A percentile compares a stretch with the other conserved stretches of the same genome.
Evolutionary conservation across 257 asterid genomes (phyloP).

Genomic region (Phtheirospermum japonicum): DNA sequence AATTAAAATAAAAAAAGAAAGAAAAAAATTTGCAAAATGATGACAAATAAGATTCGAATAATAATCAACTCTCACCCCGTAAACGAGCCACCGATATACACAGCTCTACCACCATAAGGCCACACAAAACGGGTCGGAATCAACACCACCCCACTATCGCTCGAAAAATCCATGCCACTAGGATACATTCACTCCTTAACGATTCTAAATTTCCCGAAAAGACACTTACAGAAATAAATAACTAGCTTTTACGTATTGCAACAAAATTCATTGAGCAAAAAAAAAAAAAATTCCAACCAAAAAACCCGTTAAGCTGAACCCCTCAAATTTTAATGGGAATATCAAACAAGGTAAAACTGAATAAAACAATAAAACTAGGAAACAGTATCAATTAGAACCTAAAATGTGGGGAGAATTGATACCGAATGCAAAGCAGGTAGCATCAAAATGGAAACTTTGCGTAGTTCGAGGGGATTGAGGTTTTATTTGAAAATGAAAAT

Average conservation of each 20-base stretch:
- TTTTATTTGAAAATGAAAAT: slow-evolving; percentile 16
- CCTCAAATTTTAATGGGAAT: slow-evolving; percentile 10
- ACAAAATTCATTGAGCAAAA: slow-evolving; percentile 13
- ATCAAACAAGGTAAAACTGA: slow-evolving; percentile 18
- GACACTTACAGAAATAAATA: slow-evolving; percentile 22
- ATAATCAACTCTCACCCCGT: slow-evolving; percentile 56
- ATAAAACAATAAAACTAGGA: background rate
- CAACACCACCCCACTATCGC: slow-evolving; percentile 57
- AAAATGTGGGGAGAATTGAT: slow-evolving; percentile 4
- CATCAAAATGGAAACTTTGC: slow-evolving; percentile 29
- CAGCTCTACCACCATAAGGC: slow-evolving; percentile 87
- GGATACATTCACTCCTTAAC: slow-evolving; percentile 33
- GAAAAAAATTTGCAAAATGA: background rate
- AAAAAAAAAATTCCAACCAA: slow-evolving; percentile 23
- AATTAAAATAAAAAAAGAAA: too few relatives aligned
- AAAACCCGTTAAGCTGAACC: slow-evolving; percentile 26
- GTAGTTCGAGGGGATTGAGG: slow-evolving; percentile 21
- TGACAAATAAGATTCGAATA: background rate
- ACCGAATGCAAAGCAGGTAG: slow-evolving; percentile 23
- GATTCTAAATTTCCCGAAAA: slow-evolving; percentile 25
- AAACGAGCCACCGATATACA: slow-evolving; percentile 69
- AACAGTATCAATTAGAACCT: slow-evolving; percentile 4
- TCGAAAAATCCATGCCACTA: slow-evolving; percentile 37
- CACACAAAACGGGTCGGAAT: slow-evolving; percentile 74
- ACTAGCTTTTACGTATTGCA: slow-evolving; percentile 30